Percentiles rank a stretch among this genome's conserved stretches.
Conservation (phyloP, 164 flowering plant species). For the Berberis thunbergii region DNA sequence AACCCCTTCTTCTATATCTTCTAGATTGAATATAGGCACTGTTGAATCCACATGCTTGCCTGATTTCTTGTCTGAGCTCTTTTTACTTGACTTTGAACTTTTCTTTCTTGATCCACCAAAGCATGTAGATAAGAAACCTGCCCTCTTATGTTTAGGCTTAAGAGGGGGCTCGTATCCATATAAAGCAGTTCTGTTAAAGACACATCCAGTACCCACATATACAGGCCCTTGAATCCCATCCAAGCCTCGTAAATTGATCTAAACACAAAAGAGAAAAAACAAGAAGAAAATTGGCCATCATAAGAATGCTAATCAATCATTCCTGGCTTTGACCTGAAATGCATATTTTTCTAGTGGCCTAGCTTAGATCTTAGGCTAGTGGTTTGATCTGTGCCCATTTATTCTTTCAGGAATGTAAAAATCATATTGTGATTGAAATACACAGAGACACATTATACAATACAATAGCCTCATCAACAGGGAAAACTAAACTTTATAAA, state of each 20-base stretch:
- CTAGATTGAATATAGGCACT: slow-evolving; percentile 50
- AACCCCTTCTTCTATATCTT: slow-evolving; percentile 88
- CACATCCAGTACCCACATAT: slow-evolving; percentile 96
- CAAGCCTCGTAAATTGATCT: slow-evolving; percentile 93
- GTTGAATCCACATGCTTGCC: slow-evolving; percentile 39
- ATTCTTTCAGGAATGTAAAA: not conserved
- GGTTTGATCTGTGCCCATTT: not conserved
- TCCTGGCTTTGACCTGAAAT: not conserved
- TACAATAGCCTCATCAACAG: not conserved
- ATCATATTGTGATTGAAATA: not conserved
- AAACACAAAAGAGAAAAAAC: slow-evolving; percentile 8
- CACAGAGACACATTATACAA: not conserved
- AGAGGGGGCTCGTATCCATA: slow-evolving; percentile 93
- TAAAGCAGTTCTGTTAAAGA: slow-evolving; percentile 85
- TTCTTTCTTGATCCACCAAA: slow-evolving; percentile 43
- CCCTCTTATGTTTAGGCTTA: slow-evolving; percentile 29
- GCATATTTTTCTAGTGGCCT: not conserved
- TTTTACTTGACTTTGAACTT: slow-evolving; percentile 22
- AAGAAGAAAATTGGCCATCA: not conserved
- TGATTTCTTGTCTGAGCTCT: slow-evolving; percentile 25
- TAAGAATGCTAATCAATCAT: not conserved
- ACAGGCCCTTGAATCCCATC: slow-evolving; percentile 99
- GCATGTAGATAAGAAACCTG: slow-evolving; percentile 16
- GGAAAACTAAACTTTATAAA: not conserved
- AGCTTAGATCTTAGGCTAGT: not conserved